Conservation (phyloP, 352 stramenopile genomes). For the Phytopythium montanum region DNA sequence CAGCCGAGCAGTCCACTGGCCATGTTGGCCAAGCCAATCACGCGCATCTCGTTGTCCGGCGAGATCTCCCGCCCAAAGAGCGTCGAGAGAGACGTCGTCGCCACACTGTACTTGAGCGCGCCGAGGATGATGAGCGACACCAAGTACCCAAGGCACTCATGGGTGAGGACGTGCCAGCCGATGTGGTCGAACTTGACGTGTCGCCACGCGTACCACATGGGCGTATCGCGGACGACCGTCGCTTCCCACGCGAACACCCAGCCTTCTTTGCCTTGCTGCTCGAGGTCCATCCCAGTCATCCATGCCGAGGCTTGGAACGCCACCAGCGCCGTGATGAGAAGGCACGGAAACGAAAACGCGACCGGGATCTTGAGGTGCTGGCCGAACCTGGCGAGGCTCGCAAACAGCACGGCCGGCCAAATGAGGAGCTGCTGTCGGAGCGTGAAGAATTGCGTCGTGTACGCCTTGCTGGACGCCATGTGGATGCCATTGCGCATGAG, state of each 20-base stretch:
- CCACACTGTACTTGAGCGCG: constrained; percentile 78
- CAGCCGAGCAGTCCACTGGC: constrained; percentile 57
- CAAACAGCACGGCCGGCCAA: constrained; percentile 59
- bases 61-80: constrained; percentile 78
- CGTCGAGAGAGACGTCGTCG: constrained; percentile 75
- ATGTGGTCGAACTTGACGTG: constrained; percentile 61
- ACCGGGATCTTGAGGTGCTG: constrained; percentile 63
- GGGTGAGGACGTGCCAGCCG: constrained; percentile 50
- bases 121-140: constrained; percentile 72
- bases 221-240: constrained; percentile 54
- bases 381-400: constrained; percentile 40
- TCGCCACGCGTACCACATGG: constrained; percentile 76
- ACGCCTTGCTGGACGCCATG: constrained; percentile 60
- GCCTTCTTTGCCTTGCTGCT: constrained; percentile 20
- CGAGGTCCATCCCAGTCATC: constrained; percentile 29
- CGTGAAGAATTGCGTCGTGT: constrained; percentile 54
- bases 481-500: constrained; percentile 80
- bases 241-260: constrained; percentile 75
- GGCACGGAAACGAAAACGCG: constrained; percentile 66
- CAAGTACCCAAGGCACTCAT: constrained; percentile 60
- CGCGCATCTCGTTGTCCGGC: constrained; percentile 74
- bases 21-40: constrained; percentile 76
- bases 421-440: constrained; percentile 49
- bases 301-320: constrained; percentile 53
- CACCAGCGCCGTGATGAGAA: constrained; percentile 52